These are phyloP conservation scores for Kurtzmaniella quercitrusa DNA, from an alignment of 1,139 yeast species.

Conservation along the genomic window DNA sequence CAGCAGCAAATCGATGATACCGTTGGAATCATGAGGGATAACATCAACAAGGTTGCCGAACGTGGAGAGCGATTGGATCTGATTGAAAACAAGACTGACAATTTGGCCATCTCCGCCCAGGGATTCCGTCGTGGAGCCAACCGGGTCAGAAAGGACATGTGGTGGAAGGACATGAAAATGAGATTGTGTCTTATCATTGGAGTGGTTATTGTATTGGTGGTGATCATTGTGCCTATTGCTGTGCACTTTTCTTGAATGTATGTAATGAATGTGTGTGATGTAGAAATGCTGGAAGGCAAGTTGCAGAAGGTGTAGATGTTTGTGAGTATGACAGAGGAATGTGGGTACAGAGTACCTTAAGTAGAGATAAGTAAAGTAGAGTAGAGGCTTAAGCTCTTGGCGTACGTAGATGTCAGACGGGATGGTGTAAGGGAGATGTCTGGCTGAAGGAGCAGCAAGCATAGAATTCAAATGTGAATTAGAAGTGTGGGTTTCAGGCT, in stretches of 20 bases:
- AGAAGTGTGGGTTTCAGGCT: too few species aligned
- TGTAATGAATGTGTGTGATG: background rate
- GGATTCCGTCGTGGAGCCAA: conserved; percentile 97
- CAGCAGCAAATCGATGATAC: conserved; percentile 87
- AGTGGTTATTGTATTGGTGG: conserved; percentile 73
- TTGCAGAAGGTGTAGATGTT: too few species aligned
- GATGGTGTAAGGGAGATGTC: too few species aligned
- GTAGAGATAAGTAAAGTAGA: too few species aligned
- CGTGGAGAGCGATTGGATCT: conserved; percentile 92
- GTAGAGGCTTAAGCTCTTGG: too few species aligned
- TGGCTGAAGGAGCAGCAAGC: too few species aligned
- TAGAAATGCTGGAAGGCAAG: too few species aligned
- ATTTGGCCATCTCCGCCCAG: conserved; percentile 88
- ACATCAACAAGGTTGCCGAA: conserved; percentile 93
- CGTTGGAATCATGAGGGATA: conserved; percentile 96
- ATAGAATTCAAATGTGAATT: too few species aligned
- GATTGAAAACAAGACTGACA: conserved; percentile 91
- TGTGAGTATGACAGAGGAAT: too few species aligned
- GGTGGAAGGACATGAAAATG: conserved; percentile 99
- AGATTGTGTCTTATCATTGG: conserved; percentile 85
- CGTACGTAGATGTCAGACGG: too few species aligned
- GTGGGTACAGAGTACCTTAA: too few species aligned
- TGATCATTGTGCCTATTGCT: conserved; percentile 91
- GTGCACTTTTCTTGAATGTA: conserved; percentile 55
- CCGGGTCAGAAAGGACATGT: conserved; percentile 97